A percentile compares a stretch with the other conserved stretches of the same genome.
Evolutionary conservation across 805 yeast species (phyloP).

Genomic region (Teunomyces cretensis): DNA sequence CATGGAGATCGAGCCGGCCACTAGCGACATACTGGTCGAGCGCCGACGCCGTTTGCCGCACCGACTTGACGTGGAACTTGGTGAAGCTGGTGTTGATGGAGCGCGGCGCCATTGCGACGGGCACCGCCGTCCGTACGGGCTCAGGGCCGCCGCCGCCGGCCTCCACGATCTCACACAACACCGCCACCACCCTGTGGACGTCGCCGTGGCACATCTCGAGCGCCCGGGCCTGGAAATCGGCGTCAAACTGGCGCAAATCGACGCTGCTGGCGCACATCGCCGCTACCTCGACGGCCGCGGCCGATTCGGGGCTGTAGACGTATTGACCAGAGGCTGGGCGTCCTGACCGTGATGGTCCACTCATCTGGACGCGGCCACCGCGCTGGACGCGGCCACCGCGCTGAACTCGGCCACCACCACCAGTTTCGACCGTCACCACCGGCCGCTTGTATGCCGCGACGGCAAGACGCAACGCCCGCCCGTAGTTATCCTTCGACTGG

Average conservation of each 20-base stretch:
- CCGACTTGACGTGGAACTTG: not conserved
- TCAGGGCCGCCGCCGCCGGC: not conserved
- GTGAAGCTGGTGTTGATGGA: not conserved
- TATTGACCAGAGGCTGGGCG: not conserved
- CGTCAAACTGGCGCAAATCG: not conserved
- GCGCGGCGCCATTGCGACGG: no score
- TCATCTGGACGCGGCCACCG: no score
- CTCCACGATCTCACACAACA: not conserved
- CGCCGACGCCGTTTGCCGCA: not conserved
- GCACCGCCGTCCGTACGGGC: not conserved
- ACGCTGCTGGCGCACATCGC: not conserved
- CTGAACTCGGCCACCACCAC: not conserved
- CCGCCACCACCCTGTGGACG: not conserved
- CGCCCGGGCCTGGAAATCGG: not conserved
- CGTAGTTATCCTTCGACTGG: not conserved
- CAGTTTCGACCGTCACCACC: not conserved
- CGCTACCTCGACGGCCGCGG: not conserved
- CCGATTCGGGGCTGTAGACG: not conserved
- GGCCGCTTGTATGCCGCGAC: not conserved
- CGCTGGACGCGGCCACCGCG: not conserved
- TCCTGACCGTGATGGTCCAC: no score
- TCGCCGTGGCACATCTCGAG: not conserved
- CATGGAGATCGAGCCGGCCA: constrained; percentile 55
- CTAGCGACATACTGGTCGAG: not conserved
- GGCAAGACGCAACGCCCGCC: not conserved